Evolutionary conservation across 1,284 basidiomycete genomes (phyloP).

Genomic region (Phylloboletellus chloephorus): DNA sequence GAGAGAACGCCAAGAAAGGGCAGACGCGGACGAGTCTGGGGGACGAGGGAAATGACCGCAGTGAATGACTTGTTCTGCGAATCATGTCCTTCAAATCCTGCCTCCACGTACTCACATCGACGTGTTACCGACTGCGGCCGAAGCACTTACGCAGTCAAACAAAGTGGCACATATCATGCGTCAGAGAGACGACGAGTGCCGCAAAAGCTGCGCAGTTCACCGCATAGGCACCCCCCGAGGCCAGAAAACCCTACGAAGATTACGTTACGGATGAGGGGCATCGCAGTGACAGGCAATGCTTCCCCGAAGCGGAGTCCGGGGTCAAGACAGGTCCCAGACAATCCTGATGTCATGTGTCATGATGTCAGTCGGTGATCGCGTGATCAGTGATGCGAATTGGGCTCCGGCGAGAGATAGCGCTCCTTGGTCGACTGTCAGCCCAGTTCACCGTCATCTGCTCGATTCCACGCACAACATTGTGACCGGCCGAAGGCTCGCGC

Average conservation of each 20-base stretch:
- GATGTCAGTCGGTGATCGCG: background rate
- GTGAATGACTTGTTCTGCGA: background rate
- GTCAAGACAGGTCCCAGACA: conserved; percentile 5
- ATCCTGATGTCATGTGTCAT: background rate
- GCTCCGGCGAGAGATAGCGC: too few species aligned
- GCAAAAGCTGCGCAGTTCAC: conserved; percentile 2
- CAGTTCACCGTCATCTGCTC: background rate
- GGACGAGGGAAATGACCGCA: background rate
- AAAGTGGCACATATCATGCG: background rate
- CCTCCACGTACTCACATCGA: conserved; percentile 6
- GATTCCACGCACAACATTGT: background rate
- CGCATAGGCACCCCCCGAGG: conserved; percentile 8
- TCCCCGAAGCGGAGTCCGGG: conserved; percentile 15
- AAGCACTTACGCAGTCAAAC: background rate
- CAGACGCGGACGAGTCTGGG: background rate
- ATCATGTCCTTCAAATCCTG: background rate
- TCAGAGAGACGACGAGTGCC: background rate
- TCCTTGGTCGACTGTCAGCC: too few species aligned
- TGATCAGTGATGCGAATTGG: background rate
- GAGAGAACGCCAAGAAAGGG: conserved; percentile 9
- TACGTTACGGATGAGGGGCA: conserved; percentile 11
- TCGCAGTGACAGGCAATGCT: background rate
- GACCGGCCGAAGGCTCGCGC: background rate
- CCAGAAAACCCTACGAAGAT: conserved; percentile 17
- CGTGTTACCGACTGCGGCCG: conserved; percentile 3